Base-by-base conservation (phyloP, 73 alveolate species). In the Paramecium pentaurelia region DNA sequence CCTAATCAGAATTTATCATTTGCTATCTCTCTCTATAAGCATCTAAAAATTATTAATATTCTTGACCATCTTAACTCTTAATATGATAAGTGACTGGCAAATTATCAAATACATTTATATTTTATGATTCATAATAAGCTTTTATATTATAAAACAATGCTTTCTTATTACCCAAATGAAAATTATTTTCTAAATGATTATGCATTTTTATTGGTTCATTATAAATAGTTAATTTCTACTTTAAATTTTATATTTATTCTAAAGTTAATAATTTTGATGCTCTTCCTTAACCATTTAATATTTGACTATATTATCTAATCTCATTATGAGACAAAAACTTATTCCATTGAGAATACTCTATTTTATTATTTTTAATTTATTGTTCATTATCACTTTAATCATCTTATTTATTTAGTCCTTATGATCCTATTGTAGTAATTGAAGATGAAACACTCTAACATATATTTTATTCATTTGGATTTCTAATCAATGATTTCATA, bases 61-160 rank as follows among this genome's bases (percentile, higher is more conserved):
- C 94, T 8, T 49, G 83, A 2, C 88, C 98, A 90, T 88, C 71
- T 9, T 70, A 77, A 30, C 92, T 92, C 34, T 95, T 80, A 40
- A 97, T 88, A 87, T 97, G 99, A 93, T 84, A 97, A 0, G 99
- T 97, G 7, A 95, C 88, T 2, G 99, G 99, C 4, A 97, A 92
- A 36, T 60, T 85, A 8, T 93, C 86, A 92, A 95, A 96, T 37
- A 92, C 97, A 58, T 97, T 93, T 49, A 92, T 68, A 12, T 95
- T 96, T 7, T 89, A 64, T 25, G 93, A 58, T 58, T 92, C 96
- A 92, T 95, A 97, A 86, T 97, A 97, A 28, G 77, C 77, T 70
- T 93, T 96, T 98, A 97, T 95, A 70, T 97, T 97, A 73, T 95
- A 95, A 92, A 86, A 97, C 27, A 97, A 93, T 4, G 98, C 98